Percentiles rank a stretch among this genome's conserved stretches.
Conservation (phyloP, 2,329 filamentous ascomycete species). For the Cytospora schulzeri region DNA sequence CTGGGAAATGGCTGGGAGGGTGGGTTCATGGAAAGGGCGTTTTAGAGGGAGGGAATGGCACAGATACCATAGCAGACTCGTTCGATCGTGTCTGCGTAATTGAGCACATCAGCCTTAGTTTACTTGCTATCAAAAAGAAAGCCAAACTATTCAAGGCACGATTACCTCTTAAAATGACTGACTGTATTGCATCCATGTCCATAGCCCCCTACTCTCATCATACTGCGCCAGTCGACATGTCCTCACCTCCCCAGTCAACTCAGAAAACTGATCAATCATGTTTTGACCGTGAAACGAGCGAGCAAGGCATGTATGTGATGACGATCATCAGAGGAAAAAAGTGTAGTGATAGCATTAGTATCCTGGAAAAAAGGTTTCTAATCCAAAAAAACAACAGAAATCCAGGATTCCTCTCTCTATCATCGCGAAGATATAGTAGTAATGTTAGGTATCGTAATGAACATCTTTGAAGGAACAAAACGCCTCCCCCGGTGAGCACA, state of each 20-base stretch:
- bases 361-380: slow-evolving; percentile 12
- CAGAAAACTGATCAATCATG: too few species aligned
- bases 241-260: too few species aligned
- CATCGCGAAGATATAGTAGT: slow-evolving; percentile 2
- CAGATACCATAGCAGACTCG: slow-evolving; percentile 23
- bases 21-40: slow-evolving; percentile 15
- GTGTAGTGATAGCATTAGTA: background rate
- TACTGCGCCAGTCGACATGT: too few species aligned
- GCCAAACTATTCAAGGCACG: background rate
- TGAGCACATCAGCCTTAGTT: slow-evolving; percentile 5
- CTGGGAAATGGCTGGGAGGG: slow-evolving; percentile 1
- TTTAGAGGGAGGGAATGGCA: slow-evolving; percentile 30
- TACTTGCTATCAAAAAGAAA: background rate
- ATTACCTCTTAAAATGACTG: too few species aligned
- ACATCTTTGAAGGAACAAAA: background rate
- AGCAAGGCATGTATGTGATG: background rate
- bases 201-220: too few species aligned
- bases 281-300: too few species aligned
- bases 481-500: background rate
- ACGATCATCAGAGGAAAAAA: background rate
- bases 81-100: slow-evolving; percentile 7
- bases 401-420: slow-evolving; percentile 14
- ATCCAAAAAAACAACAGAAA: slow-evolving; percentile 20
- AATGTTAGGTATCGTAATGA: slow-evolving; percentile 22
- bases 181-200: too few species aligned